Conservation (phyloP, 2,329 filamentous ascomycete species). For the Penicillium paneum region DNA sequence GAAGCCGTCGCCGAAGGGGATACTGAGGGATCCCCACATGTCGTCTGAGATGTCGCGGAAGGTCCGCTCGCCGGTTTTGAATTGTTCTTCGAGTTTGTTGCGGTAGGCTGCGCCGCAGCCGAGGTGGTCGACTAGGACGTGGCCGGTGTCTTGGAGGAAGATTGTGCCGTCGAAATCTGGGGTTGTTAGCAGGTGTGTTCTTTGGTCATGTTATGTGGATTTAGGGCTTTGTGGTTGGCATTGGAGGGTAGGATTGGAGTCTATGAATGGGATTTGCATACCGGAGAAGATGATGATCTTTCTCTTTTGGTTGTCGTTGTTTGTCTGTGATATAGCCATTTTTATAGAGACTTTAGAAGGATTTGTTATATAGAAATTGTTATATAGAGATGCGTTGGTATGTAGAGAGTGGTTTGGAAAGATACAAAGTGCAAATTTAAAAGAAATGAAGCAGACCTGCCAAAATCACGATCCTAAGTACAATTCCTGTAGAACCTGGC, state of each 20-base stretch:
- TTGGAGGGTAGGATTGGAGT: background rate
- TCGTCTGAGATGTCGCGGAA: conserved; percentile 70
- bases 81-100: conserved; percentile 59
- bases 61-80: conserved; percentile 62
- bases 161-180: conserved; percentile 70
- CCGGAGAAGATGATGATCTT: conserved; percentile 49
- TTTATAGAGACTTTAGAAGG: background rate
- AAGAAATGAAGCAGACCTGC: background rate
- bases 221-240: background rate
- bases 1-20: conserved; percentile 67
- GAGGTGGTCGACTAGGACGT: conserved; percentile 64
- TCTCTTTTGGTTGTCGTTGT: conserved; percentile 29
- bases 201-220: background rate
- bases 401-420: background rate
- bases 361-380: background rate
- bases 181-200: background rate
- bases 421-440: background rate
- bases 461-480: conserved; percentile 1
- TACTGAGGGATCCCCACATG: conserved; percentile 65
- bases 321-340: conserved; percentile 12
- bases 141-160: conserved; percentile 68
- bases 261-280: conserved; percentile 18
- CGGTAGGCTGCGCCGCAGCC: conserved; percentile 60
- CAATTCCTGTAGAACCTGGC: background rate
- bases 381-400: background rate